Evolutionary conservation across 129 eudicot species (phyloP), one percentile per base, ranked within the genome.

Genomic region (Chrysanthemum lavandulifolium): DNA sequence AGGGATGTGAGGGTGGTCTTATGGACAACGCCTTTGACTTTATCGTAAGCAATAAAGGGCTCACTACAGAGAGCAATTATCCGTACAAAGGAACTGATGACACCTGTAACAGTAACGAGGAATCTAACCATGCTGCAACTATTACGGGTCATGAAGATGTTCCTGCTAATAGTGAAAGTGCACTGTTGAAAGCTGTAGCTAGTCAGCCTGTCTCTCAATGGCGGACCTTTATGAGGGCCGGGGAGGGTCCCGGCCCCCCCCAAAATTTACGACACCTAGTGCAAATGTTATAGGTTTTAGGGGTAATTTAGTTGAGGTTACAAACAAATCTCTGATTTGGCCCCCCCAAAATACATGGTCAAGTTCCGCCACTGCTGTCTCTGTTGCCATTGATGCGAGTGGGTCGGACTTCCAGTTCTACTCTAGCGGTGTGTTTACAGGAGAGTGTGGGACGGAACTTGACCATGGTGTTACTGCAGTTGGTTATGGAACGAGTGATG

Each of bases 351-450:
- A n/a, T n/a, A n/a, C n/a, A n/a, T n/a, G n/a, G n/a, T n/a, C n/a
- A n/a, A n/a, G n/a, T n/a, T n/a, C n/a, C n/a, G n/a, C n/a, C n/a
- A n/a, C n/a, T n/a, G n/a, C n/a, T n/a, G n/a, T n/a, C 59, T 80
- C 79, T 11, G 79, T 80, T 16, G 83, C 83, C 68, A 78, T 71
- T 63, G 82, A 71, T 63, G 77, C 82, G n/a, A 64, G 78, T 15
- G 83, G 83, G 25, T 57, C 69, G 5, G 78, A 78, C 68, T 78
- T 78, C 73, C 82, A 78, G 61, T 62, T 78, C 62, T 78, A 78
- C 29, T 72, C 78, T 0, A 70, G 31, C 2, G 72, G 81, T 15
- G 81, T 70, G 14, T 77, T 77, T 52, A 77, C 76, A 5, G 76
- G 81, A 15, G 81, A 70, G 15, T 78, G 79, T 36, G 76, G 81